A percentile compares a stretch with the other conserved stretches of the same genome.
Conservation (phyloP, 2,329 filamentous ascomycete species). For the Fusarium abutilonis region DNA sequence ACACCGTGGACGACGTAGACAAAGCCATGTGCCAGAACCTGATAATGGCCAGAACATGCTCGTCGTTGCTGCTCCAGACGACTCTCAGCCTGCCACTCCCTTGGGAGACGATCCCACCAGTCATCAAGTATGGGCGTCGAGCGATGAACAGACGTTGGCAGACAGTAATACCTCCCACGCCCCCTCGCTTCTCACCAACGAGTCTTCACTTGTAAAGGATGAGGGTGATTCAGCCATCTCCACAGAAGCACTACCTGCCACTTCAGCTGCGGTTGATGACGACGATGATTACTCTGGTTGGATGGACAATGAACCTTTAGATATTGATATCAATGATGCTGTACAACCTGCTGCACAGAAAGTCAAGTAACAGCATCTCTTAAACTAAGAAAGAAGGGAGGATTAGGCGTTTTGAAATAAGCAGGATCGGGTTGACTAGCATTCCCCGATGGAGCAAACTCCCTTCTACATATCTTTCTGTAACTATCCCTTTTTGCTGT, state of each 20-base stretch:
- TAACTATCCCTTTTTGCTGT: conserved; percentile 6
- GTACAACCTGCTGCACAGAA: conserved; percentile 30
- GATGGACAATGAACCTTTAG: conserved; percentile 49
- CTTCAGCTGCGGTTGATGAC: conserved; percentile 40
- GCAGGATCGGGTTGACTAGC: conserved; percentile 16
- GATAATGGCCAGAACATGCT: conserved; percentile 63
- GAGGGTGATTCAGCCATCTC: conserved; percentile 6
- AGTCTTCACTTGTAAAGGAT: conserved; percentile 25
- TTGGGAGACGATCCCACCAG: conserved; percentile 49
- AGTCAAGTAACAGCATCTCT: conserved; percentile 32
- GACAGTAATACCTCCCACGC: conserved; percentile 30
- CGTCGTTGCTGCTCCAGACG: conserved; percentile 71
- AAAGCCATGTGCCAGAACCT: conserved; percentile 50
- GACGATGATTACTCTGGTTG: conserved; percentile 52
- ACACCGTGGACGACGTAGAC: conserved; percentile 53
- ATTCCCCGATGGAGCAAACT: conserved; percentile 16
- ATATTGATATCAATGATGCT: conserved; percentile 40
- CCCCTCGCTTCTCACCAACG: conserved; percentile 14
- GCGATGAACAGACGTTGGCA: conserved; percentile 27
- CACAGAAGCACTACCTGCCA: conserved; percentile 31
- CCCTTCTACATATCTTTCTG: conserved; percentile 5
- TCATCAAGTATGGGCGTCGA: conserved; percentile 30
- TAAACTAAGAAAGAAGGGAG: conserved; percentile 8
- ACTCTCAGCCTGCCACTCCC: conserved; percentile 68
- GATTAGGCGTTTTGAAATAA: conserved; percentile 29